Base-by-base conservation (phyloP, 2,329 filamentous ascomycete species). In the Aphanocladium album region DNA sequence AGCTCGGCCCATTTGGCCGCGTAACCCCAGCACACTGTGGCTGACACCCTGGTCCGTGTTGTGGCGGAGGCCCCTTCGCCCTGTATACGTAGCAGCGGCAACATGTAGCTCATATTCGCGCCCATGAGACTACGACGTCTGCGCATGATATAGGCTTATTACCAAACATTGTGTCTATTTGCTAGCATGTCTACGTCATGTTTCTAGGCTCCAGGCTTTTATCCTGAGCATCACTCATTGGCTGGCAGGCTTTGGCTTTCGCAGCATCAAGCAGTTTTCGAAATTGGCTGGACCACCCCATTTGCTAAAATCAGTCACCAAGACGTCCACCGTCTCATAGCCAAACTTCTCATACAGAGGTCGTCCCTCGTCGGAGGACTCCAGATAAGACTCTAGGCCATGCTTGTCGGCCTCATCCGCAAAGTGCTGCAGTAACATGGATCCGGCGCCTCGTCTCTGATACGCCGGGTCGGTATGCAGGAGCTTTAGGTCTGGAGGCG, bases 401-500 rank as follows among this genome's bases (percentile, higher is more conserved):
- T 75, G 68, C 11, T 68, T 62, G 52, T 76, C 73, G 17, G 75
- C 73, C 63, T 77, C 69, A 9, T 69, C 67, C n/a, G 69, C 66
- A 3, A 71, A 71, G 69, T 70, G 74, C 33, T 68, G 61, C 50
- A 78, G 58, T 61, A 77, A 64, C 64, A 75, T 63, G 21, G 67
- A 65, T 2, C 67, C 74, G 14, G 71, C 71, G 5, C 75, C 75
- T 7, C 71, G 71, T 50, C 68, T 67, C 51, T 76, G 74, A 58
- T 75, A 72, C 16, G 70, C 69, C 1, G 74, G 69, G 50, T 74
- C 68, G 2, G 75, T 77, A 46, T 76, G 72, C 37, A 77, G 67
- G 1, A 74, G 67, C 51, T 74, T 73, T 2, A 77, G 64, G 57
- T 76, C 74, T 76, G 16, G 7, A 47, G 16, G 9, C 14, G 5